These are phyloP conservation scores for Hydnomerulius pinastri DNA, from an alignment of 768 basidiomycete genomes.

Conservation along the genomic window DNA sequence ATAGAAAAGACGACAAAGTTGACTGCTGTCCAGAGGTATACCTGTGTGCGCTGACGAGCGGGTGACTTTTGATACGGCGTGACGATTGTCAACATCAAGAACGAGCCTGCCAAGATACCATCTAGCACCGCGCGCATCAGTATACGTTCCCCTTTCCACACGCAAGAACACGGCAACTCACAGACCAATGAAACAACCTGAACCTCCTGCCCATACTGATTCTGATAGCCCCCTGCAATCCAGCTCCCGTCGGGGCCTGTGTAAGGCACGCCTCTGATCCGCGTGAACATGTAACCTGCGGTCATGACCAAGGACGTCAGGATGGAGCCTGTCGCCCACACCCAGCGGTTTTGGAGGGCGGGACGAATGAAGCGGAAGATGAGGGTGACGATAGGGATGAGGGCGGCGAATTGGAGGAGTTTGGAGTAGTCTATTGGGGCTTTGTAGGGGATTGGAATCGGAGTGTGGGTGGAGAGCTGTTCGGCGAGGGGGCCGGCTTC, in stretches of 20 bases:
- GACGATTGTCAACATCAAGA: conserved; percentile 79
- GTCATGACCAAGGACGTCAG: conserved; percentile 80
- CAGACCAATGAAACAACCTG: conserved; percentile 85
- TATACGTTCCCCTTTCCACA: not conserved
- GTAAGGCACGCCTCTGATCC: conserved; percentile 82
- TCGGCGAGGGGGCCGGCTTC: conserved; percentile 75
- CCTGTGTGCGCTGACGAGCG: conserved; percentile 75
- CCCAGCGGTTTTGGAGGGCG: conserved; percentile 71
- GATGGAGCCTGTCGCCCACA: conserved; percentile 69
- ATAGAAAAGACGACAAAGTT: conserved; percentile 85
- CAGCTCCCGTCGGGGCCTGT: conserved; percentile 64
- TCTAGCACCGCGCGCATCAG: conserved; percentile 50
- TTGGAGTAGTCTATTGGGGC: conserved; percentile 76
- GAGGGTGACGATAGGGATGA: conserved; percentile 50
- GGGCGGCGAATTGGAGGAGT: conserved; percentile 46
- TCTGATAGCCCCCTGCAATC: conserved; percentile 88
- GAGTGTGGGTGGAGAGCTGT: conserved; percentile 73
- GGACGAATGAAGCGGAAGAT: conserved; percentile 63
- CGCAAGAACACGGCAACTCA: conserved; percentile 43
- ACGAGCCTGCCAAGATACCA: conserved; percentile 74
- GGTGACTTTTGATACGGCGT: conserved; percentile 78
- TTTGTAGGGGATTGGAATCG: conserved; percentile 78
- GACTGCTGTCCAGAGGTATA: conserved; percentile 87
- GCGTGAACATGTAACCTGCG: conserved; percentile 95
- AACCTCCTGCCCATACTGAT: conserved; percentile 91